Conservation (phyloP, 1,284 basidiomycete genomes). For the Boletus smithii region DNA sequence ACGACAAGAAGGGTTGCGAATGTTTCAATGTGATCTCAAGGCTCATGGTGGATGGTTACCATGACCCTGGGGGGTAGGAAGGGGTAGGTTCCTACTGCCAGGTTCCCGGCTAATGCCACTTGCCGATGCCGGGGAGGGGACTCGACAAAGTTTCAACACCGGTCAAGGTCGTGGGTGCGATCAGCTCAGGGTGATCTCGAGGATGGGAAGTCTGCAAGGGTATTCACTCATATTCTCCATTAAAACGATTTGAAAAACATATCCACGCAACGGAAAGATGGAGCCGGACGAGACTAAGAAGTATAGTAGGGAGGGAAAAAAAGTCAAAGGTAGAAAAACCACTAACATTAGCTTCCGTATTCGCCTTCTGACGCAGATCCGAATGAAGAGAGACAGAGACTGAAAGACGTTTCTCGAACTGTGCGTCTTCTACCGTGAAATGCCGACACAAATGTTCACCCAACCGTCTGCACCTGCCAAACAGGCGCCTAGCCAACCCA, state of each 20-base stretch:
- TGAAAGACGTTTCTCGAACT: not conserved
- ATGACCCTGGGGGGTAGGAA: not conserved
- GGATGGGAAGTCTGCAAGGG: constrained; percentile 3
- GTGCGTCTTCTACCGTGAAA: constrained; percentile 34
- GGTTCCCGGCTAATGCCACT: not conserved
- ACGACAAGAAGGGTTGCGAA: not conserved
- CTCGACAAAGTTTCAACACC: not conserved
- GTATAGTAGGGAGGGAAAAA: not conserved
- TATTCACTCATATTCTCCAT: constrained; percentile 10
- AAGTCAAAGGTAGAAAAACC: not conserved
- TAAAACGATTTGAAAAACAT: constrained; percentile 10
- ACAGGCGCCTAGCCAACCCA: constrained; percentile 91
- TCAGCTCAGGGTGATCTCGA: not conserved
- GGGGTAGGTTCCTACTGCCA: too few relatives aligned
- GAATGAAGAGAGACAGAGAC: not conserved
- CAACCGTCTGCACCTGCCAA: constrained; percentile 92
- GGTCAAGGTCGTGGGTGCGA: not conserved
- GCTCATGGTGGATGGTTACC: not conserved
- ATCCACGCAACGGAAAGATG: constrained; percentile 4
- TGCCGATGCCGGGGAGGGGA: not conserved
- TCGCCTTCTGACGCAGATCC: not conserved
- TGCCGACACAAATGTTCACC: constrained; percentile 82
- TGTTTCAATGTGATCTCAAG: not conserved
- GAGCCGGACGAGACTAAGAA: not conserved
- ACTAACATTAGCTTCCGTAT: not conserved